Evolutionary conservation across 805 yeast species (phyloP).

Genomic region (Isabelozyma heimii): DNA sequence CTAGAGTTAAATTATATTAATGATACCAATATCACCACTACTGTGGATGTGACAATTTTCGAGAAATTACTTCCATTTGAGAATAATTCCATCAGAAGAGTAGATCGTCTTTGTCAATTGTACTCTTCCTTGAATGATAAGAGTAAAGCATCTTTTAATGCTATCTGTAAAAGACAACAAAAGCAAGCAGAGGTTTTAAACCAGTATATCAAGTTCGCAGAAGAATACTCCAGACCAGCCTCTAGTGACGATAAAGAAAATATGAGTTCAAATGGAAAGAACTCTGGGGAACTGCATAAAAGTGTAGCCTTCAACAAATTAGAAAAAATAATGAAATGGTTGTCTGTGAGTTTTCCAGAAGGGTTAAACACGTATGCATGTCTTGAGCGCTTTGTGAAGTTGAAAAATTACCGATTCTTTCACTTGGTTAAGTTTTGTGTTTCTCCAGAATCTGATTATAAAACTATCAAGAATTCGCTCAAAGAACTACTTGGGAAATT

Average conservation of each 20-base stretch:
- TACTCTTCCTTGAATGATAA: constrained; percentile 50
- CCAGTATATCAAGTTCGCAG: constrained; percentile 50
- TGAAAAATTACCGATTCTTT: constrained; percentile 59
- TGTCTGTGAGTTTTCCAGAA: constrained; percentile 56
- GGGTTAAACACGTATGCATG: constrained; percentile 46
- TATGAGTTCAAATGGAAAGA: not conserved
- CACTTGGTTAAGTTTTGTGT: constrained; percentile 55
- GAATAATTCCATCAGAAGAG: constrained; percentile 43
- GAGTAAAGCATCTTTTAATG: constrained; percentile 62
- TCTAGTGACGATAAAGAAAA: constrained; percentile 17
- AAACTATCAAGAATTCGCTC: constrained; percentile 56
- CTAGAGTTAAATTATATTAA: constrained; percentile 71
- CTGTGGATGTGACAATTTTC: constrained; percentile 59
- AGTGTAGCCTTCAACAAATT: constrained; percentile 31
- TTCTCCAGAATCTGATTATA: constrained; percentile 57
- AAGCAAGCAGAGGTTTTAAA: constrained; percentile 52
- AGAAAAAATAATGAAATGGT: constrained; percentile 60
- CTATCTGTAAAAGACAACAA: constrained; percentile 67
- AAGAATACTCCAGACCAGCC: constrained; percentile 26
- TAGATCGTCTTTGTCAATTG: constrained; percentile 50
- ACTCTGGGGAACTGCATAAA: constrained; percentile 13
- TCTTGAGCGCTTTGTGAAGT: constrained; percentile 48
- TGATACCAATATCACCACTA: constrained; percentile 60
- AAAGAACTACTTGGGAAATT: constrained; percentile 60
- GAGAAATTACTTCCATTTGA: constrained; percentile 62